Evolutionary conservation across 1,284 basidiomycete genomes (phyloP), one percentile per base, ranked within the genome.

Genomic region (Malassezia dermatis): DNA sequence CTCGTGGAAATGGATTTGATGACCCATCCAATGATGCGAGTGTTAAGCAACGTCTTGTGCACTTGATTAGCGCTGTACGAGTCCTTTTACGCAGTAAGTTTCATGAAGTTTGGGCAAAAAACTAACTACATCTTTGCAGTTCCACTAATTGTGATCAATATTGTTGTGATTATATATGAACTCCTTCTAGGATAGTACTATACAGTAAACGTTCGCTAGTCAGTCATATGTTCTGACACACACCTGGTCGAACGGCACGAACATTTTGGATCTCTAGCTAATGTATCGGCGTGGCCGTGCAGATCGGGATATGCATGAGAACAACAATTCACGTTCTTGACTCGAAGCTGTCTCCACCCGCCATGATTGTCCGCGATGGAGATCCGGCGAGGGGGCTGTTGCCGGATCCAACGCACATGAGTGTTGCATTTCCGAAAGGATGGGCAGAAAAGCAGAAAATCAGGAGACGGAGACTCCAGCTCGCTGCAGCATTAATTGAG

Each of bases 21-120:
- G 56, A 52, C 42, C 31, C 54, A 23, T 52, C 26, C 24, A 50
- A 51, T 27, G 63, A 70, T 8, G 55, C 65, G 2, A 81, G 85
- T 35, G 78, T 96, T 62, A 95, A 95, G 78, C 82, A 82, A 53
- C 83, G 88, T 68, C 75, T 94, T 46, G 84, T 96, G 73, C 88
- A 89, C 76, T 81, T 96, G 65, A 95, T 95, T 62, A 82, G 85
- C 63, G 91, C 91, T 26, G 89, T 95, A 55, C 80, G 91, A 75
- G 95, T 89, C 51, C 79, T 96, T 60, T 86, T 96, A 85, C 83
- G 93, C 76, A 89, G 91, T 96, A 75, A 76, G 83, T 80, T 23
- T 47, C 17, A 6, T 11, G 15, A 6, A 26, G 12, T 46, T 8
- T 21, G 15, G n/a, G 12, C 26, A 13, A 8, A 6, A 12, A 39